Percentiles rank a stretch among this genome's conserved stretches.
phyloP scores from a whole-genome alignment of 1,284 basidiomycete species.

The Leucoagaricus sp. region DNA sequence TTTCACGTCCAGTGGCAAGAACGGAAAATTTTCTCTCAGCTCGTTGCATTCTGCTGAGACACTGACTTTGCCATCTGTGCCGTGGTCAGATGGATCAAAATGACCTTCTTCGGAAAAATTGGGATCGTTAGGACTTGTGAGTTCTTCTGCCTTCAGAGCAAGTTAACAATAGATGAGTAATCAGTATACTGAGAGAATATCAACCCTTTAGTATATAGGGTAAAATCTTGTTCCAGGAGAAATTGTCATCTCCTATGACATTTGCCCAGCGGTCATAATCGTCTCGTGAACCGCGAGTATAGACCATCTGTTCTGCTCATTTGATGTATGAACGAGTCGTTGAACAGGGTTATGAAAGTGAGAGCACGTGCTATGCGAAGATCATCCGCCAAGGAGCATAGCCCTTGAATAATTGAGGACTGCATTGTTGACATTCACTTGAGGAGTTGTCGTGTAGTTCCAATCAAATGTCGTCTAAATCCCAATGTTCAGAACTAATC shows the following conservation, averaged over 20 bases:
- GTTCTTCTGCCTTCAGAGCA: neutral
- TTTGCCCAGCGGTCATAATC: slow-evolving; percentile 11
- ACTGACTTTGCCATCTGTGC: neutral
- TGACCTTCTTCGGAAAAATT: neutral
- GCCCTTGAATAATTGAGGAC: slow-evolving; percentile 17
- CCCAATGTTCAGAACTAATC: slow-evolving; percentile 1
- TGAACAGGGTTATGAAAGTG: no score
- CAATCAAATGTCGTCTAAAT: slow-evolving; percentile 14
- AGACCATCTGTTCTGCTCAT: slow-evolving; percentile 11
- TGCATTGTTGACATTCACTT: slow-evolving; percentile 16
- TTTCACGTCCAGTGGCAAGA: slow-evolving; percentile 31
- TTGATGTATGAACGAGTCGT: no score
- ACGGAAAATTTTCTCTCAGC: slow-evolving; percentile 25
- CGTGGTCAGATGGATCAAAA: slow-evolving; percentile 11
- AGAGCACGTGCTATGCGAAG: slow-evolving; percentile 29
- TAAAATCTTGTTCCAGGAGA: neutral
- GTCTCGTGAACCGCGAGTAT: slow-evolving; percentile 12
- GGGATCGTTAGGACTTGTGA: neutral
- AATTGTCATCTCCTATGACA: neutral
- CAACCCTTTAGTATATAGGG: slow-evolving; percentile 7
- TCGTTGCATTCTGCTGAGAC: slow-evolving; percentile 9
- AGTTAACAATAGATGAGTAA: neutral
- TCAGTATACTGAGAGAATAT: no score
- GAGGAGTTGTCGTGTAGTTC: slow-evolving; percentile 22
- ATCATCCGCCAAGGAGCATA: slow-evolving; percentile 29